Conservation (phyloP, 345 rosid genomes). For the Linum trigynum region DNA sequence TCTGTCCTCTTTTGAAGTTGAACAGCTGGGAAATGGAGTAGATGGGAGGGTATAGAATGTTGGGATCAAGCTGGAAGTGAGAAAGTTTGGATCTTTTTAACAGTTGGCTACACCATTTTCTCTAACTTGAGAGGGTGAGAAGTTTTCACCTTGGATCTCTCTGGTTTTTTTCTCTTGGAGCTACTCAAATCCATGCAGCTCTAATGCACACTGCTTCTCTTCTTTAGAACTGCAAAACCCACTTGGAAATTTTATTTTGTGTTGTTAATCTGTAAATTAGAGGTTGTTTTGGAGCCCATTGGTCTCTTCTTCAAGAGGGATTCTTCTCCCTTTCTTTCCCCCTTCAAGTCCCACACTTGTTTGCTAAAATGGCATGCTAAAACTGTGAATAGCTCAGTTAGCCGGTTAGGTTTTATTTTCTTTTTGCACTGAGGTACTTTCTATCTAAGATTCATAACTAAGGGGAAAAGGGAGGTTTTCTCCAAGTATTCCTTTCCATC, state of each 20-base stretch:
- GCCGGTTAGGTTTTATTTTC: not conserved
- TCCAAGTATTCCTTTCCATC: not conserved
- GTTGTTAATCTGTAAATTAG: too few relatives aligned
- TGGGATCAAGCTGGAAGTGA: not conserved
- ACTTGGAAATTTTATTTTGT: not conserved
- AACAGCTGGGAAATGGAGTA: not conserved
- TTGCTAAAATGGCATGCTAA: too few relatives aligned
- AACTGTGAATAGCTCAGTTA: not conserved
- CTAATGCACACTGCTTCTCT: too few relatives aligned
- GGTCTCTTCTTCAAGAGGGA: not conserved
- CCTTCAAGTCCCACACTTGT: too few relatives aligned
- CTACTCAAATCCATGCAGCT: too few relatives aligned
- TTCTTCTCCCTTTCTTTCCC: too few relatives aligned
- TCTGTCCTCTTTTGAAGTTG: not conserved
- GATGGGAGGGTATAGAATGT: not conserved
- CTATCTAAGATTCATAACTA: constrained; percentile 2
- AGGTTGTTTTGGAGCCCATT: not conserved
- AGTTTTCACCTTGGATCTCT: not conserved
- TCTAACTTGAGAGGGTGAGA: not conserved
- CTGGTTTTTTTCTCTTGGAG: not conserved
- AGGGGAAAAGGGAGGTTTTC: not conserved
- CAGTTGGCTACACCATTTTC: not conserved
- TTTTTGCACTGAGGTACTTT: not conserved
- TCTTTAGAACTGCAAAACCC: not conserved
- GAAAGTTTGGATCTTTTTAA: too few relatives aligned